A percentile compares a stretch with the other conserved stretches of the same genome.
These are phyloP conservation scores for Penicillium fuscoglaucum DNA, from an alignment of 2,329 filamentous ascomycete genomes.

Conservation along the genomic window DNA sequence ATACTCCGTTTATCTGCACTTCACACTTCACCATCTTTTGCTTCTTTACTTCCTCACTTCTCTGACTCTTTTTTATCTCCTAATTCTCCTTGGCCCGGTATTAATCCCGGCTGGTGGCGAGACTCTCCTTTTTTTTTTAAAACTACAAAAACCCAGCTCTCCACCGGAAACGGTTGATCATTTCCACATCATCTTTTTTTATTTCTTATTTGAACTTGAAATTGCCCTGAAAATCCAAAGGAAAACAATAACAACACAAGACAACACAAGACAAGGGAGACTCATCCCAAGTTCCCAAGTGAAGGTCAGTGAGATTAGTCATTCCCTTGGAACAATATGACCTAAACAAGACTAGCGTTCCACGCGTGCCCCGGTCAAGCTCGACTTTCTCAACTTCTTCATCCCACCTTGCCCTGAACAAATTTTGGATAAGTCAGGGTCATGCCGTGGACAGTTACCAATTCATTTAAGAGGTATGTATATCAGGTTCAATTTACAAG, in stretches of 20 bases:
- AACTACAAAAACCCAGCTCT: not conserved
- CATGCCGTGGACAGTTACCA: conserved; percentile 53
- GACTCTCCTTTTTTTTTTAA: not conserved
- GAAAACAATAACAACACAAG: not conserved
- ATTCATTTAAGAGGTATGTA: conserved; percentile 51
- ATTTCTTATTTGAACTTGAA: not conserved
- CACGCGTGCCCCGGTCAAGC: conserved; percentile 26
- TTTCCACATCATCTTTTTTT: not conserved
- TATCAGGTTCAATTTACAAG: not conserved
- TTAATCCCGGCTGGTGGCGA: conserved; percentile 8
- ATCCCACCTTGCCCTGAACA: conserved; percentile 6
- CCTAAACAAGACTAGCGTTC: conserved; percentile 30
- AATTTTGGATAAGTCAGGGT: conserved; percentile 28
- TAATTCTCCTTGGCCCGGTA: conserved; percentile 1
- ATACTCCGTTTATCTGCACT: not conserved
- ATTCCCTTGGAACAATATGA: conserved; percentile 26
- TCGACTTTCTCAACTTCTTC: conserved; percentile 7
- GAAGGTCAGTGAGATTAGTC: not conserved
- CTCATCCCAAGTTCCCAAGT: no score
- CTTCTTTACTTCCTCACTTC: not conserved
- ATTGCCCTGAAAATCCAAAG: not conserved
- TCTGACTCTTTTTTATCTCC: not conserved
- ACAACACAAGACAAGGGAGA: no score
- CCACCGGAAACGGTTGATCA: not conserved
- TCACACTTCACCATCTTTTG: not conserved